These are phyloP conservation scores for Pistacia atlantica DNA, from an alignment of 345 rosid species.

Conservation along the genomic window DNA sequence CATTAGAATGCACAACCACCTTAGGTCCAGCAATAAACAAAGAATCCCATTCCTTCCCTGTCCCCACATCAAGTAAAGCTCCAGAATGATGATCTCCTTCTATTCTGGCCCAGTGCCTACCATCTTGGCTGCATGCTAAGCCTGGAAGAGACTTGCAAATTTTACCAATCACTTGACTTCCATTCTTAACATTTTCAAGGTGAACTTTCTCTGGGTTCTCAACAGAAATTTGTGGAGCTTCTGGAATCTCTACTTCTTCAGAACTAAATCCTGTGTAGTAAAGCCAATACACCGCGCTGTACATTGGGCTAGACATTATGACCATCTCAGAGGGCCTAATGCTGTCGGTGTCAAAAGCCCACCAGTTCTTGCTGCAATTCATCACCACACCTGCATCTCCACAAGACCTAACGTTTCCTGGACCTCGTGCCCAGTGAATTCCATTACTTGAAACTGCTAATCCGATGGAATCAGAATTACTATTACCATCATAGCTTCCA, in stretches of 20 bases:
- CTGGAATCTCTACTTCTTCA: conserved; percentile 29
- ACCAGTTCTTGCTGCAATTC: conserved; percentile 45
- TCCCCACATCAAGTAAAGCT: conserved; percentile 49
- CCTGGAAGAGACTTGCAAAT: conserved; percentile 43
- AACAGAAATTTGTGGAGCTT: conserved; percentile 5
- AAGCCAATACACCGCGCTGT: conserved; percentile 50
- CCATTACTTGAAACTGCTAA: conserved; percentile 53
- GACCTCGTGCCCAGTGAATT: conserved; percentile 45
- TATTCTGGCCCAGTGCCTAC: conserved; percentile 54
- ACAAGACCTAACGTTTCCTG: conserved; percentile 19
- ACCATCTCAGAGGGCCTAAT: conserved; percentile 49
- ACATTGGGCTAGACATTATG: conserved; percentile 44
- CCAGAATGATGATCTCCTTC: conserved; percentile 57
- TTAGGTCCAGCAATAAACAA: conserved; percentile 39
- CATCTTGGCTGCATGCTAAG: conserved; percentile 53
- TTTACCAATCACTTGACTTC: not conserved
- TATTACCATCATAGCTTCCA: conserved; percentile 28
- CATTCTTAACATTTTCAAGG: not conserved
- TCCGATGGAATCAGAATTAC: conserved; percentile 42
- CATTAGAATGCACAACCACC: conserved; percentile 41
- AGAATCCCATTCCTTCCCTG: conserved; percentile 50
- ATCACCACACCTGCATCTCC: conserved; percentile 44
- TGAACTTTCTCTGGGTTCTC: conserved; percentile 32
- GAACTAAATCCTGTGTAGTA: conserved; percentile 42
- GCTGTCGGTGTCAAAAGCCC: conserved; percentile 51